Evolutionary conservation across 129 eudicot genomes (phyloP).

Genomic region (Erigeron canadensis): DNA sequence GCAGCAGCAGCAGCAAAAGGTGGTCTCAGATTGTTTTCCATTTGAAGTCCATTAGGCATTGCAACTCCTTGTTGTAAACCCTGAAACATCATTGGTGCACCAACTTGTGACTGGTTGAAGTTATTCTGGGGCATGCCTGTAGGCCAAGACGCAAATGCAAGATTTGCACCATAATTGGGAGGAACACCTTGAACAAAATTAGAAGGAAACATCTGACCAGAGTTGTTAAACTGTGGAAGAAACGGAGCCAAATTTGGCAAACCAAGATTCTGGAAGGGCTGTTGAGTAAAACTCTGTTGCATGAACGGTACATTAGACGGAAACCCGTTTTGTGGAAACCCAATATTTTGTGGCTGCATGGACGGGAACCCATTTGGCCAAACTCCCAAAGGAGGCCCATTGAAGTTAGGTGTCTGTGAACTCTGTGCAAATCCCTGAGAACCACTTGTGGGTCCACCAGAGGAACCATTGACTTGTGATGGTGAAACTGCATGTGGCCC

Average conservation of each 20-base stretch:
- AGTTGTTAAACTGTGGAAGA: slow-evolving; percentile 47
- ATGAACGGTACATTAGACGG: slow-evolving; percentile 48
- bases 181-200: slow-evolving; percentile 37
- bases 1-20: slow-evolving; percentile 28
- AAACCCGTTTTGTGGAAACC: slow-evolving; percentile 37
- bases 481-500: slow-evolving; percentile 19
- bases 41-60: slow-evolving; percentile 35
- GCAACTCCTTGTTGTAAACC: slow-evolving; percentile 35
- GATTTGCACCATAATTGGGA: slow-evolving; percentile 38
- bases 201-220: slow-evolving; percentile 40
- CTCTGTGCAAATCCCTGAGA: slow-evolving; percentile 29
- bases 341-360: slow-evolving; percentile 46
- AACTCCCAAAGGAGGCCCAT: slow-evolving; percentile 27
- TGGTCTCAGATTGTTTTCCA: slow-evolving; percentile 32
- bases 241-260: slow-evolving; percentile 25
- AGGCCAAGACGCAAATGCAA: slow-evolving; percentile 43
- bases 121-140: slow-evolving; percentile 34
- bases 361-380: slow-evolving; percentile 46
- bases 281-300: slow-evolving; percentile 45
- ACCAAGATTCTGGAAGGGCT: slow-evolving; percentile 46
- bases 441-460: slow-evolving; percentile 19
- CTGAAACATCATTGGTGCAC: slow-evolving; percentile 37
- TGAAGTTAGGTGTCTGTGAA: slow-evolving; percentile 28
- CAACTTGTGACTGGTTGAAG: slow-evolving; percentile 39
- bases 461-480: slow-evolving; percentile 10